phyloP scores from a whole-genome alignment of 805 yeast species.

The Scheffersomyces spartinae region DNA sequence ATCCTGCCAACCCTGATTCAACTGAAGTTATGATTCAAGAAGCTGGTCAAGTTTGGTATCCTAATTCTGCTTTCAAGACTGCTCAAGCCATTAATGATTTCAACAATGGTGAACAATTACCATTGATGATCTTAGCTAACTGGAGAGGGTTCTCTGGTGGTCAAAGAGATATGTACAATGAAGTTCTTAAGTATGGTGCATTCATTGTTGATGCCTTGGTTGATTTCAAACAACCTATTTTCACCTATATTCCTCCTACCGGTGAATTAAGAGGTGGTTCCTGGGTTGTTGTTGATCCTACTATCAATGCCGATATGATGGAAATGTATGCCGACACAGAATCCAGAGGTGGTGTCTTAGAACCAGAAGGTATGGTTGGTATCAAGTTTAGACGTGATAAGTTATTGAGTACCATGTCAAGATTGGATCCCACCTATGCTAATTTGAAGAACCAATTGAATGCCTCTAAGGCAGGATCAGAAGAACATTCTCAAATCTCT shows the following conservation, averaged over 20 bases:
- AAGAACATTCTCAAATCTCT: conserved; percentile 54
- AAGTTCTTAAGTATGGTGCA: conserved; percentile 93
- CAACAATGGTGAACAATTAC: conserved; percentile 96
- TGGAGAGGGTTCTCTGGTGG: conserved; percentile 99
- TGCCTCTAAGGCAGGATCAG: conserved; percentile 39
- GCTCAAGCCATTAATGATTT: conserved; percentile 97
- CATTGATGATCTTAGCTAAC: conserved; percentile 94
- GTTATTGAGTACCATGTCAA: conserved; percentile 78
- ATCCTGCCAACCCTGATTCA: conserved; percentile 95
- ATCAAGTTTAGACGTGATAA: conserved; percentile 94
- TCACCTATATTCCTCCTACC: conserved; percentile 94
- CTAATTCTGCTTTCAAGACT: conserved; percentile 97
- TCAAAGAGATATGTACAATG: conserved; percentile 98
- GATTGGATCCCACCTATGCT: conserved; percentile 72
- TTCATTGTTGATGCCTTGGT: conserved; percentile 95
- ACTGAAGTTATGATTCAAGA: conserved; percentile 81
- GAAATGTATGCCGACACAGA: conserved; percentile 98
- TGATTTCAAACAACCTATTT: conserved; percentile 91
- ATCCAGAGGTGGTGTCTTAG: conserved; percentile 94
- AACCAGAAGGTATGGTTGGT: conserved; percentile 99
- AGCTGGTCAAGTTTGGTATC: conserved; percentile 99
- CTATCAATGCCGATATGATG: conserved; percentile 94
- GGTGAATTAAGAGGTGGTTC: conserved; percentile 99
- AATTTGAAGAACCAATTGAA: conserved; percentile 51
- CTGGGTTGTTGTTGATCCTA: conserved; percentile 99